Percentiles rank a stretch among this genome's conserved stretches.
Evolutionary conservation across 2,329 filamentous ascomycete species (phyloP).

Genomic region (Teratosphaeria nubilosa): DNA sequence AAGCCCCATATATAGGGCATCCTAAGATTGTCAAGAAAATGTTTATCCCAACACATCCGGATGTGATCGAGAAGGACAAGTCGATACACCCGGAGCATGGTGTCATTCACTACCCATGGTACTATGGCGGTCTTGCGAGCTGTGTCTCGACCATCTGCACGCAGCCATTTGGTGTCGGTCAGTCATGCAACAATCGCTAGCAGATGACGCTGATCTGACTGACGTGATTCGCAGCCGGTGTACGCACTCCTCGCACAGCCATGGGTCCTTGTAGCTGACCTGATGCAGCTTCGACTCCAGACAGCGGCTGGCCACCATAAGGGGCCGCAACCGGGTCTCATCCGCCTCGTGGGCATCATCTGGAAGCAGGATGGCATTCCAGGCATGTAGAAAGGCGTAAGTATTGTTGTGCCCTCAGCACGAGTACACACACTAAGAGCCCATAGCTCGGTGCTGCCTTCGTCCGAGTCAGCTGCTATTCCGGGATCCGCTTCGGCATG

Average conservation of each 20-base stretch:
- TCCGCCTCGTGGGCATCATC: conserved; percentile 8
- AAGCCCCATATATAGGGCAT: neutral
- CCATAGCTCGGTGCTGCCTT: conserved; percentile 11
- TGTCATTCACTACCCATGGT: conserved; percentile 16
- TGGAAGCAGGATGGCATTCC: conserved; percentile 10
- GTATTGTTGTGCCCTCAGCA: neutral
- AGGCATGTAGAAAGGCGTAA: conserved; percentile 14
- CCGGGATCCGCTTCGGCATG: conserved; percentile 13
- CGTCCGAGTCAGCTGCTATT: conserved; percentile 11
- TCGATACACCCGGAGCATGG: conserved; percentile 16
- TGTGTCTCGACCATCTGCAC: conserved; percentile 13
- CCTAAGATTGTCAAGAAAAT: neutral
- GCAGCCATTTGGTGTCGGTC: conserved; percentile 15
- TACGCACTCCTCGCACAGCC: neutral
- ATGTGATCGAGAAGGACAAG: conserved; percentile 14
- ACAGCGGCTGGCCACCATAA: neutral
- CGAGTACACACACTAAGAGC: neutral
- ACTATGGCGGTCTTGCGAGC: conserved; percentile 15
- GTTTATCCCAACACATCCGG: conserved; percentile 6
- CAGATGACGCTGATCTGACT: neutral
- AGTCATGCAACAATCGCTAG: neutral
- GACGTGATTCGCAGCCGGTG: neutral
- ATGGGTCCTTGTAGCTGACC: neutral
- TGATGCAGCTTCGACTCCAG: neutral
- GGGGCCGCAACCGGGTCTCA: conserved; percentile 5